phyloP scores from a whole-genome alignment of 1,139 yeast species.

The Entelexis sorbosivorans region DNA sequence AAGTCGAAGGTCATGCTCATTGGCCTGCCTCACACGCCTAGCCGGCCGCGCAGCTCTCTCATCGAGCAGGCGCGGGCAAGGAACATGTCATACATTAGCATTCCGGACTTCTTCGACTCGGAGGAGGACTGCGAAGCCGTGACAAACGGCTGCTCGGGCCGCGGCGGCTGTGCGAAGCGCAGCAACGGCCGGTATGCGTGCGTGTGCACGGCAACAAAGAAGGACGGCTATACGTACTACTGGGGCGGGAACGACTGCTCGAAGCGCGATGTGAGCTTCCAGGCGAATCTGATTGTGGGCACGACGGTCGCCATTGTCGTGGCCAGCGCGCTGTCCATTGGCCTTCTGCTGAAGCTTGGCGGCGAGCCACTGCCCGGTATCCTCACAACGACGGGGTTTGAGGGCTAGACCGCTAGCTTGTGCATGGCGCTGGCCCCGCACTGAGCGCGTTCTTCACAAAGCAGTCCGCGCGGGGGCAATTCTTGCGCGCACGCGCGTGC shows the following conservation, averaged over 20 bases:
- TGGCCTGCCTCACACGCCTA: background rate
- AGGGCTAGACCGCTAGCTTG: too few relatives aligned
- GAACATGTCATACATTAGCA: background rate
- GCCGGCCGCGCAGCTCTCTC: background rate
- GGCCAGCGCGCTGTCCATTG: conserved; percentile 41
- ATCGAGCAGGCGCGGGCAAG: background rate
- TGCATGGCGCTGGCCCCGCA: too few relatives aligned
- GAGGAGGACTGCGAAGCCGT: conserved; percentile 44
- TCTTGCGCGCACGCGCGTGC: too few relatives aligned
- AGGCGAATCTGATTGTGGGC: conserved; percentile 61
- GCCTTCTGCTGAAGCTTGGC: conserved; percentile 43
- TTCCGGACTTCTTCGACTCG: conserved; percentile 25
- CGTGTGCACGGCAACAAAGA: conserved; percentile 35
- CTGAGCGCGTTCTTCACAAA: too few relatives aligned
- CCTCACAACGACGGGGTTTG: conserved; percentile 29
- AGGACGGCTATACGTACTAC: conserved; percentile 39
- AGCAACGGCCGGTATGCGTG: conserved; percentile 41
- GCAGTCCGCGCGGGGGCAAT: too few relatives aligned
- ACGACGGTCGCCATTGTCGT: conserved; percentile 43
- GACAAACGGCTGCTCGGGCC: conserved; percentile 50
- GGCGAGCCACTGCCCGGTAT: conserved; percentile 58
- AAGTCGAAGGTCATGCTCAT: conserved; percentile 7
- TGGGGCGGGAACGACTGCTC: conserved; percentile 63
- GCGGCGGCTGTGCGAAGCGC: conserved; percentile 46
- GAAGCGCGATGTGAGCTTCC: conserved; percentile 53